A percentile compares a stretch with the other conserved stretches of the same genome.
These are phyloP conservation scores for Oryza glaberrima DNA, from an alignment of 176 grass and related monocot genomes.

Conservation along the genomic window DNA sequence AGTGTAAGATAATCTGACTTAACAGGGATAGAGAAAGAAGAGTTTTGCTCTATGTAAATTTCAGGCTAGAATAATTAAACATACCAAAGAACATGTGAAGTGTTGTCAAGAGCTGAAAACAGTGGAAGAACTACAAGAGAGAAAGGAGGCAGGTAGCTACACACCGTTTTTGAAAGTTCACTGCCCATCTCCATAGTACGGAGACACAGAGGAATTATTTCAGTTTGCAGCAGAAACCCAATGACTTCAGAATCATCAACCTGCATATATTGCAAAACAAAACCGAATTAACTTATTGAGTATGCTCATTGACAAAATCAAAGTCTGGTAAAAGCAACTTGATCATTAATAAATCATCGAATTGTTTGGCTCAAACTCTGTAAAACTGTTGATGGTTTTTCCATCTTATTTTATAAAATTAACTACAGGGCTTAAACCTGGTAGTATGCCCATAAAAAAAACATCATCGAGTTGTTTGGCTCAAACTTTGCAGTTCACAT, in stretches of 20 bases:
- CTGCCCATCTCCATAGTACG: slow-evolving; percentile 93
- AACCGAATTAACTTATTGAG: background rate
- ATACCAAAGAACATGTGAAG: background rate
- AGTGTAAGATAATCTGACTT: background rate
- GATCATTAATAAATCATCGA: slow-evolving; percentile 14
- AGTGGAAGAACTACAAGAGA: slow-evolving; percentile 1
- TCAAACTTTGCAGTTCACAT: slow-evolving; percentile 3
- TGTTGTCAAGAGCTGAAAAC: slow-evolving; percentile 10
- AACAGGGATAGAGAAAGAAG: background rate
- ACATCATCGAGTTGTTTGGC: background rate
- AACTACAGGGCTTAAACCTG: no score
- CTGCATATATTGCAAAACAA: slow-evolving; percentile 45
- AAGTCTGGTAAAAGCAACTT: slow-evolving; percentile 15
- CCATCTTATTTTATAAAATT: no score
- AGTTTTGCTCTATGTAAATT: slow-evolving; percentile 7
- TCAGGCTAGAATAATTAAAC: background rate
- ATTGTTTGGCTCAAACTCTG: background rate
- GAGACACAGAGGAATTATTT: slow-evolving; percentile 89
- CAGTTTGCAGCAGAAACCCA: slow-evolving; percentile 73
- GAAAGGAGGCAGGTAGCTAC: slow-evolving; percentile 12
- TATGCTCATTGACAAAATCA: background rate
- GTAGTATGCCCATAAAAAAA: background rate
- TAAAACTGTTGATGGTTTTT: no score
- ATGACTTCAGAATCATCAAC: slow-evolving; percentile 85
- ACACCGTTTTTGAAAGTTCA: slow-evolving; percentile 89